Evolutionary conservation across 148 eudicot genomes (phyloP).

Genomic region (Rhododendron kiyosumense): DNA sequence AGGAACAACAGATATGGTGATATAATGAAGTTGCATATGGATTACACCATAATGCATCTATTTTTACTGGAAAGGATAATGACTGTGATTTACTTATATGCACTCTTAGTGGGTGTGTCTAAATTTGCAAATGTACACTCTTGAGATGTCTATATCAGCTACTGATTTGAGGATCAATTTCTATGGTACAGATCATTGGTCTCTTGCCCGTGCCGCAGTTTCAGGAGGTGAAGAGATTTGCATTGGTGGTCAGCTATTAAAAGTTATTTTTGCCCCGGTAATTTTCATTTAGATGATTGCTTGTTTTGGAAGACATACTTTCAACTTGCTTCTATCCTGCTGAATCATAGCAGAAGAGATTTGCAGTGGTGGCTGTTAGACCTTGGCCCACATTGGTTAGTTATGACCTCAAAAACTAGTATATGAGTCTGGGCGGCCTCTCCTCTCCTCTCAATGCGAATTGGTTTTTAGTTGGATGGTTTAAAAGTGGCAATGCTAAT

Average conservation of each 20-base stretch:
- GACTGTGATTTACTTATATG: background rate
- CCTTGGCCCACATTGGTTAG: background rate
- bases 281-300: conserved; percentile 11
- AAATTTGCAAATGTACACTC: background rate
- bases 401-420: background rate
- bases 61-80: background rate
- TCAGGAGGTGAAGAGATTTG: conserved; percentile 65
- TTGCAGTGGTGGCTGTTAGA: background rate
- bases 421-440: background rate
- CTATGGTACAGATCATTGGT: conserved; percentile 63
- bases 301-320: background rate
- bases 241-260: conserved; percentile 67
- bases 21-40: background rate
- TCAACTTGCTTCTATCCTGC: background rate
- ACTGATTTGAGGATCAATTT: conserved; percentile 12
- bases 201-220: conserved; percentile 51
- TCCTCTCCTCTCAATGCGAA: background rate
- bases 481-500: background rate
- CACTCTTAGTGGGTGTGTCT: background rate
- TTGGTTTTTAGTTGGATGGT: background rate
- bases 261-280: conserved; percentile 75
- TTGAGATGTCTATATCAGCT: conserved; percentile 12
- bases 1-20: background rate
- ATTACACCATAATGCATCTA: background rate
- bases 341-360: background rate